A percentile compares a stretch with the other conserved stretches of the same genome.
Evolutionary conservation across 1,284 basidiomycete species (phyloP).

Genomic region (Ustilago shanxiensis): DNA sequence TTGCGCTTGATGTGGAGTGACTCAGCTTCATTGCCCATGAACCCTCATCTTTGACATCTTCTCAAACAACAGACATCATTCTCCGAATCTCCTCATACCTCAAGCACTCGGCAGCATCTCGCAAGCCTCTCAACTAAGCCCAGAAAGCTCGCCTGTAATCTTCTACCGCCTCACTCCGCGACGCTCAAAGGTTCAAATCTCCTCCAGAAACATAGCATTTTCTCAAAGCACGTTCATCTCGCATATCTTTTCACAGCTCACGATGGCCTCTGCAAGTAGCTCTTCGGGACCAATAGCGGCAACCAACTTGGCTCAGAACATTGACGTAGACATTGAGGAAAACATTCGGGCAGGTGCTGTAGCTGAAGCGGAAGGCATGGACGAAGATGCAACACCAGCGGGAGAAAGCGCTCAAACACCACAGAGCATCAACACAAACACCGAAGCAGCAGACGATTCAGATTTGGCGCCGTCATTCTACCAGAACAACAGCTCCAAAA

Average conservation of each 20-base stretch:
- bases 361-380: constrained; percentile 33
- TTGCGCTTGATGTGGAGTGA: background rate
- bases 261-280: constrained; percentile 30
- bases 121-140: no score
- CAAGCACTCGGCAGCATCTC: no score
- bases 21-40: no score
- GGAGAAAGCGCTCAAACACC: constrained; percentile 24
- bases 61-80: no score
- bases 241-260: background rate
- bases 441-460: constrained; percentile 20
- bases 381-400: constrained; percentile 14
- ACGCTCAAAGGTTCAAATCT: background rate
- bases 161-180: background rate
- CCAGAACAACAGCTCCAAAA: constrained; percentile 20
- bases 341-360: constrained; percentile 14
- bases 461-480: constrained; percentile 37
- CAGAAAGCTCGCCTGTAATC: no score
- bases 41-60: no score
- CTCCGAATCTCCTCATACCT: no score
- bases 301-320: constrained; percentile 16
- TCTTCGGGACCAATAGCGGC: constrained; percentile 11
- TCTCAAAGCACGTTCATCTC: background rate
- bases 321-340: constrained; percentile 21
- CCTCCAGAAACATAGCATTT: background rate
- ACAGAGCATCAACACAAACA: constrained; percentile 18